Evolutionary conservation across 176 grass and related monocot species (phyloP).

Genomic region (Avena atlantica): DNA sequence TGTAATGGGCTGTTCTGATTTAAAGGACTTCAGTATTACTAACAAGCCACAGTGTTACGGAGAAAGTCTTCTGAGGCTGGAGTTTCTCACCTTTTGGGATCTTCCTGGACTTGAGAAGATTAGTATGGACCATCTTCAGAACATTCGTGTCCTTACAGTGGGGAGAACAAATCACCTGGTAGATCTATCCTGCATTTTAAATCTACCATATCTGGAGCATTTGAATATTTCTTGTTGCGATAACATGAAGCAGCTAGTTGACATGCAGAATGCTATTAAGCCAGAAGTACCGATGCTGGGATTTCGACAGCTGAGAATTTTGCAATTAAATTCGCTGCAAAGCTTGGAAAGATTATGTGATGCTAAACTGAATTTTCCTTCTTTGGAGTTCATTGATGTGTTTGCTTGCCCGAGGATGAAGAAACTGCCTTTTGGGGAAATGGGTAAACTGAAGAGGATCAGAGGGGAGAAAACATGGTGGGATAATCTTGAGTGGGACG

Average conservation of each 20-base stretch:
- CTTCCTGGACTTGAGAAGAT: constrained; percentile 41
- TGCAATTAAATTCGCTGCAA: constrained; percentile 35
- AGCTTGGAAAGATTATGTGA: constrained; percentile 39
- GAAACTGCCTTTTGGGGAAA: constrained; percentile 17
- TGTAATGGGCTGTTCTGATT: constrained; percentile 27
- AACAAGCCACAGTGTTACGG: constrained; percentile 1
- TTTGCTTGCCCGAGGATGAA: constrained; percentile 44
- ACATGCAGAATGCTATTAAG: background rate
- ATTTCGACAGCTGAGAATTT: constrained; percentile 10
- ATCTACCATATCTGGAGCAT: constrained; percentile 41
- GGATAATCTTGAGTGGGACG: constrained; percentile 46
- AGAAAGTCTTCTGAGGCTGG: constrained; percentile 18
- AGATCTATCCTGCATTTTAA: constrained; percentile 41
- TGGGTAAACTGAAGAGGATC: constrained; percentile 40
- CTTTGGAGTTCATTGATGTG: constrained; percentile 48
- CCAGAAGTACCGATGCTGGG: background rate
- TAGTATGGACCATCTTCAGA: constrained; percentile 32
- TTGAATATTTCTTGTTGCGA: constrained; percentile 43
- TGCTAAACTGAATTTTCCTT: constrained; percentile 32
- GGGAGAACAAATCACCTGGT: constrained; percentile 20
- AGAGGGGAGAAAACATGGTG: constrained; percentile 48
- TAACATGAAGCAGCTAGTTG: constrained; percentile 45
- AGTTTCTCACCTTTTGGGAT: constrained; percentile 52
- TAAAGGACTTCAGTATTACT: constrained; percentile 31
- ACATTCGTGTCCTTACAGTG: constrained; percentile 39